A percentile compares a stretch with the other conserved stretches of the same genome.
Evolutionary conservation across 2,329 filamentous ascomycete genomes (phyloP).

Genomic region (Colletotrichum sojae): DNA sequence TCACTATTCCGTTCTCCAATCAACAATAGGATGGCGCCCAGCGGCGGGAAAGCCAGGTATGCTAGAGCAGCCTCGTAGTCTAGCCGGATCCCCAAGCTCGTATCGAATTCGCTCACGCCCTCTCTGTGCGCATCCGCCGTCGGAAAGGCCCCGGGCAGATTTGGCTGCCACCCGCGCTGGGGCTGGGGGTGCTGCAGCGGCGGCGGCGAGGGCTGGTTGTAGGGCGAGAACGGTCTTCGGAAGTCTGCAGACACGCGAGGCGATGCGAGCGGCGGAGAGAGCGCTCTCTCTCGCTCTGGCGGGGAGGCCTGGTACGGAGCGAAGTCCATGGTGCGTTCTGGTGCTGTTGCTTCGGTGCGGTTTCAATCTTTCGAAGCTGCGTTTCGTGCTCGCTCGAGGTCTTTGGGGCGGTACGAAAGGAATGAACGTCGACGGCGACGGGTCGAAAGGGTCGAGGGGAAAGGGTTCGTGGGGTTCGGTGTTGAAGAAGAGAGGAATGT

Average conservation of each 20-base stretch:
- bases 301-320: slow-evolving; percentile 96
- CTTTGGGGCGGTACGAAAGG: not conserved
- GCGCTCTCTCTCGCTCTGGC: slow-evolving; percentile 85
- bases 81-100: slow-evolving; percentile 86
- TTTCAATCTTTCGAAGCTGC: not conserved
- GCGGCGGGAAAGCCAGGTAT: slow-evolving; percentile 87
- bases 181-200: slow-evolving; percentile 69
- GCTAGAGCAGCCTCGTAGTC: slow-evolving; percentile 93
- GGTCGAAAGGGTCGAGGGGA: not conserved
- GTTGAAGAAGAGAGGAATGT: slow-evolving; percentile 10
- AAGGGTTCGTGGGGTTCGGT: not conserved
- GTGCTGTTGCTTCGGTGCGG: not conserved
- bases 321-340: slow-evolving; percentile 81
- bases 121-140: slow-evolving; percentile 59
- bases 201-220: slow-evolving; percentile 57
- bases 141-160: slow-evolving; percentile 56
- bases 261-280: slow-evolving; percentile 77
- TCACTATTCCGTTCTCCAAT: slow-evolving; percentile 95
- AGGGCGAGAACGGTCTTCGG: slow-evolving; percentile 67
- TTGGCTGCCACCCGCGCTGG: slow-evolving; percentile 65
- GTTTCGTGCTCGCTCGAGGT: not conserved
- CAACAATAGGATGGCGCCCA: slow-evolving; percentile 87
- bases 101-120: slow-evolving; percentile 88
- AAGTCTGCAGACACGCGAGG: slow-evolving; percentile 70
- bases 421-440: slow-evolving; percentile 20